Conservation (phyloP, 176 grass and related monocot species). For the Avena insularis region DNA sequence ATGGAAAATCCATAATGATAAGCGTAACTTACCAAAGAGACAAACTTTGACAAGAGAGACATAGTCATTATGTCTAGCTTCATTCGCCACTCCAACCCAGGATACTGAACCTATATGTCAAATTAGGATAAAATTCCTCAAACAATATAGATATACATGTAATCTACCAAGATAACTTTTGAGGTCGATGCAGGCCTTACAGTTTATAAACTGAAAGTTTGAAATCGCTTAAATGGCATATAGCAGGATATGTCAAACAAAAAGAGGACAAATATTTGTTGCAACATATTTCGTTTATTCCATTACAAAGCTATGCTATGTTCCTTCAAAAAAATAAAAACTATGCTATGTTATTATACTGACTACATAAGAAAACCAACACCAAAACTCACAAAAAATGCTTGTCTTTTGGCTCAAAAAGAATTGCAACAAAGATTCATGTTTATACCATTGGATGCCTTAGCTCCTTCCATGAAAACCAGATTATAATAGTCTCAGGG, state of each 20-base stretch:
- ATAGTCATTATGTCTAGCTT: constrained; percentile 96
- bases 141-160: constrained; percentile 34
- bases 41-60: constrained; percentile 79
- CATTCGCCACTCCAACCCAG: constrained; percentile 90
- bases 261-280: constrained; percentile 9
- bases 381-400: constrained; percentile 21
- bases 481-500: constrained; percentile 15
- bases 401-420: constrained; percentile 5
- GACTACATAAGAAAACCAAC: not conserved
- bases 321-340: not conserved
- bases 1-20: not conserved
- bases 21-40: constrained; percentile 75
- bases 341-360: constrained; percentile 16
- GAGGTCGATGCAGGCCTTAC: not conserved
- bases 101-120: constrained; percentile 87
- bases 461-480: constrained; percentile 7
- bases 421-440: constrained; percentile 17
- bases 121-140: constrained; percentile 27
- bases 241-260: constrained; percentile 4
- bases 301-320: constrained; percentile 30
- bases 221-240: constrained; percentile 14
- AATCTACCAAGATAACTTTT: constrained; percentile 18
- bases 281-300: not conserved
- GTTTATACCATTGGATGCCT: constrained; percentile 17
- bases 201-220: not conserved